Evolutionary conservation across 2,329 filamentous ascomycete species (phyloP), one percentile per base, ranked within the genome.

Genomic region (Emmonsiellopsis sp.): DNA sequence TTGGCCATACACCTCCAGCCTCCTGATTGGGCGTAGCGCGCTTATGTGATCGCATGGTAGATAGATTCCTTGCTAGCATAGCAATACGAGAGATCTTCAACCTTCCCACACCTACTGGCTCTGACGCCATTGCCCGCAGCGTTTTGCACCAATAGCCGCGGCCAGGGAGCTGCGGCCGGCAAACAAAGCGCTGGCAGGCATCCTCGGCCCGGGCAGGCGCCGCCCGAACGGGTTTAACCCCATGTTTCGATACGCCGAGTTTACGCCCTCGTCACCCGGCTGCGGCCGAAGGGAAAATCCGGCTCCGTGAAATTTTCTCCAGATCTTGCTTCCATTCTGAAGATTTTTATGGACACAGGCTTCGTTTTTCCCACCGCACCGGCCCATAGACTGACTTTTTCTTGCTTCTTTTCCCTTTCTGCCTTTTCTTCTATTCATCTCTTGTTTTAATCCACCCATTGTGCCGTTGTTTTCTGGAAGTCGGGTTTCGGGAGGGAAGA

Each of bases 231-330:
- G 21, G 47, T n/a, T 40, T 43, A 42, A 42, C 36, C 53, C 36
- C 55, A 57, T 42, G 56, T 60, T 33, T 9, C 33, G 27, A 56
- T 59, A 36, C 52, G 48, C 53, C 56, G 48, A 50, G 51, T 36
- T 47, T 39, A 34, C 33, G 27, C 42, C 17, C 27, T 31, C 11
- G 33, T 11, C 36, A 37, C 59, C 61, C 62, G 63, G 61, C 62
- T 42, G 60, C 62, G 67, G 66, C 68, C 68, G 69, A 67, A 59
- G 61, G 49, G 53, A 64, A 65, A 66, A 66, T 63, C 69, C 68
- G 68, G 61, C 63, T 63, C 67, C 64, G 65, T 66, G 65, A 71
- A 71, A 71, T 70, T 71, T 71, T 71, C 67, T 68, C 60, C 57
- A 56, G 55, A 55, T 59, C 57, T 54, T 56, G 60, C 61, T 57